Evolutionary conservation across 2,329 filamentous ascomycete species (phyloP).

Genomic region (Ceratocystis alfenasii): DNA sequence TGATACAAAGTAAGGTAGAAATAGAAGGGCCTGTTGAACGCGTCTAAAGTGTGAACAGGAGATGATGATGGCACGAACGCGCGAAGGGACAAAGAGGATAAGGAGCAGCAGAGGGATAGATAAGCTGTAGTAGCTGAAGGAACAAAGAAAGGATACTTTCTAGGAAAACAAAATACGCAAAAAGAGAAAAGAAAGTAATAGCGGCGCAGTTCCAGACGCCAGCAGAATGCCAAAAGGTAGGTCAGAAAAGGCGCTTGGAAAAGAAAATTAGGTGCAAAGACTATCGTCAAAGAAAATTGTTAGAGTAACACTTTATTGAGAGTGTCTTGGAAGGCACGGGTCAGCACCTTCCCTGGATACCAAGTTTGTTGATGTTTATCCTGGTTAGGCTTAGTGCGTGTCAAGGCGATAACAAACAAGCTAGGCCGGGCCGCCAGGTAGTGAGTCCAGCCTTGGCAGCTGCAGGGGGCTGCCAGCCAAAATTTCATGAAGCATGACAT

Average conservation of each 20-base stretch:
- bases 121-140: not conserved
- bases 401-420: conserved; percentile 12
- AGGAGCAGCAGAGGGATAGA: not conserved
- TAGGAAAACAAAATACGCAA: conserved; percentile 17
- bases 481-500: too few relatives aligned
- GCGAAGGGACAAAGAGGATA: not conserved
- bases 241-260: not conserved
- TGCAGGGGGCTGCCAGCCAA: not conserved
- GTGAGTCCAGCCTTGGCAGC: not conserved
- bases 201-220: not conserved
- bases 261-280: not conserved
- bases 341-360: conserved; percentile 13
- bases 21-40: not conserved
- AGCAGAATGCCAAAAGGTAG: not conserved
- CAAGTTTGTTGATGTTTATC: conserved; percentile 16
- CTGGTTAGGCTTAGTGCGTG: conserved; percentile 9
- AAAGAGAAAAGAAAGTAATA: not conserved
- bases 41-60: not conserved
- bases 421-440: not conserved
- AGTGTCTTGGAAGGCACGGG: conserved; percentile 3
- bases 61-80: not conserved
- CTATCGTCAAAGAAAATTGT: not conserved
- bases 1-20: conserved; percentile 23
- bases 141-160: conserved; percentile 17
- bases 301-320: not conserved